Evolutionary conservation across 129 eudicot species (phyloP), one percentile per base, ranked within the genome.

Genomic region (Helianthus annuus): DNA sequence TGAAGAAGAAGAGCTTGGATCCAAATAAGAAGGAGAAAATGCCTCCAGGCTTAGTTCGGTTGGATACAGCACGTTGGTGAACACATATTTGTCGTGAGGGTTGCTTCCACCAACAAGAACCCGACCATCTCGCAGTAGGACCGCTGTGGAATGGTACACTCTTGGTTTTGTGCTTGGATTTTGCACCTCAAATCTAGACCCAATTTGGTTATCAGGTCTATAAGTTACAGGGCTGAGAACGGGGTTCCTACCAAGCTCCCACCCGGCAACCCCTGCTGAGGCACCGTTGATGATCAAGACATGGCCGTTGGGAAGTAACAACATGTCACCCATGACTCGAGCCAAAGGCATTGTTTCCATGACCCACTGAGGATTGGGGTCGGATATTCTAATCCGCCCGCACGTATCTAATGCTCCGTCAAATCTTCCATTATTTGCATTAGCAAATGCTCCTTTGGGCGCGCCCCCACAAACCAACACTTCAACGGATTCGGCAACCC

Each of bases 31-130:
- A 7, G 96, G 98, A 1, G 91, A 89, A 14, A 85, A 92, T 0
- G 96, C 79, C 67, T 92, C 98, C 80, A 92, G 64, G 0, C 91
- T 74, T 16, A 92, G 17, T 19, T 92, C 96, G 0, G 98, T 92
- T 0, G 95, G 96, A 7, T 56, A 92, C 0, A 78, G 64, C 2
- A 89, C 89, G 5, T 80, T 80, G 1, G 85, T 75, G 62, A 92
- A 92, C 15, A 81, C 72, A 44, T 92, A 89, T 14, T 61, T 60
- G 5, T 34, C 67, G 13, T 89, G 91, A 0, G 98, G 91, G 48
- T 92, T 92, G 48, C 86, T 83, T 19, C 89, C 96, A 51, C 87
- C 87, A 42, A 89, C 87, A n/a, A 89, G 69, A 64, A 89, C 79
- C 9, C 89, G 80, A 5, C 96, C 91, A 62, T 89, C 96, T 4